These are phyloP conservation scores for Solanum microdontum DNA, from an alignment of 257 asterid genomes.

Conservation along the genomic window DNA sequence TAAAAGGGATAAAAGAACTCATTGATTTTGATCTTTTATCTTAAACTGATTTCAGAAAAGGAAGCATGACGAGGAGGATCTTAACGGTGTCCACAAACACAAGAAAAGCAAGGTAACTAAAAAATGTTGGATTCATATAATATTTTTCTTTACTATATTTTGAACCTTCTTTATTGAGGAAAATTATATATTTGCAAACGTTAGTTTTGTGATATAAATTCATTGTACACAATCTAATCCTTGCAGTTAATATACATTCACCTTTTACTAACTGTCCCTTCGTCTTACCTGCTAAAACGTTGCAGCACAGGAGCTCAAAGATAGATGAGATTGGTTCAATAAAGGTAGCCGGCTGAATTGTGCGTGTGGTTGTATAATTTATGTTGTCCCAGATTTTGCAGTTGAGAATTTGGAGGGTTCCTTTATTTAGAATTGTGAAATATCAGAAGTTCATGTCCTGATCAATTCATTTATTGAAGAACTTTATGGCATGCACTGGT, in stretches of 20 bases:
- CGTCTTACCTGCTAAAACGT: slow-evolving; percentile 19
- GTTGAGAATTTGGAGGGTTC: slow-evolving; percentile 51
- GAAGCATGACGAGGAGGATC: slow-evolving; percentile 59
- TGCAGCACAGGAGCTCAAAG: slow-evolving; percentile 97
- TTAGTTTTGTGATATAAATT: background rate
- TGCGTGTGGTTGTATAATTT: slow-evolving; percentile 23
- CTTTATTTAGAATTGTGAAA: slow-evolving; percentile 15
- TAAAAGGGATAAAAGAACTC: background rate
- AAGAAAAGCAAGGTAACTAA: slow-evolving; percentile 59
- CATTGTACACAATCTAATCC: background rate
- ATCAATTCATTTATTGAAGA: background rate
- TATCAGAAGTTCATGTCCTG: background rate
- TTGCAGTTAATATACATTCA: background rate
- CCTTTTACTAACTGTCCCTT: slow-evolving; percentile 6
- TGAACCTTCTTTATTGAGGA: background rate
- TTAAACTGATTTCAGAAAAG: slow-evolving; percentile 35
- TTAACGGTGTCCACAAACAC: slow-evolving; percentile 41
- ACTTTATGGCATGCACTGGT: background rate
- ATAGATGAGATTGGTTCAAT: slow-evolving; percentile 84
- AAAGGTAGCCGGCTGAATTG: slow-evolving; percentile 75
- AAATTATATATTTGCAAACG: background rate
- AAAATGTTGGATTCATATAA: background rate
- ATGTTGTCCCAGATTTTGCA: slow-evolving; percentile 42
- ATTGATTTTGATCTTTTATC: background rate
- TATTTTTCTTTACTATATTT: background rate